These are phyloP conservation scores for Eragrostis nindensis DNA, from an alignment of 176 grass and related monocot species.

Conservation along the genomic window DNA sequence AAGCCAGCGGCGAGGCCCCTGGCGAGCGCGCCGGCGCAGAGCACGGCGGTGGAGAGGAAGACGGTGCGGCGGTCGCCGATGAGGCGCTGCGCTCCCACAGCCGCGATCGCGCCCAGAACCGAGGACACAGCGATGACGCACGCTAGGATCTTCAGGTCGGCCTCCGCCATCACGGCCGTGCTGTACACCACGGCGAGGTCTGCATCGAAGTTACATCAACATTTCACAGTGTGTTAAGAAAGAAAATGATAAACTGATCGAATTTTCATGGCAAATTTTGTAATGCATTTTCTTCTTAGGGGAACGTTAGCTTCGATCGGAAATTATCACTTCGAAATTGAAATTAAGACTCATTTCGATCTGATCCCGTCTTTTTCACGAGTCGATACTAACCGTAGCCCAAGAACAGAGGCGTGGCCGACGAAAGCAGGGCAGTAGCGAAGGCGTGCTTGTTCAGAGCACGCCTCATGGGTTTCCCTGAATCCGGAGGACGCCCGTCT, in stretches of 20 bases:
- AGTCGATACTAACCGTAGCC: slow-evolving; percentile 38
- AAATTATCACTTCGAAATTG: not conserved
- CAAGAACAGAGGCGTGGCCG: slow-evolving; percentile 45
- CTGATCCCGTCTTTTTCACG: not conserved
- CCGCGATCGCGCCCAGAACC: slow-evolving; percentile 12
- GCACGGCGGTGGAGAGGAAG: slow-evolving; percentile 32
- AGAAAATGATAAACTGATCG: not conserved
- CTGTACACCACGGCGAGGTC: slow-evolving; percentile 48
- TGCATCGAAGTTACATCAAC: slow-evolving; percentile 14
- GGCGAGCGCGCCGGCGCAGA: slow-evolving; percentile 35
- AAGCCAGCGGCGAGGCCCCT: slow-evolving; percentile 13
- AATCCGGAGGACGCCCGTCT: not conserved
- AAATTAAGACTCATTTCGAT: not conserved
- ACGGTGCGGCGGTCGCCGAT: slow-evolving; percentile 36
- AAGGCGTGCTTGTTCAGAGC: slow-evolving; percentile 15
- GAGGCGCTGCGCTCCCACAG: slow-evolving; percentile 21
- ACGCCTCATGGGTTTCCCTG: slow-evolving; percentile 28
- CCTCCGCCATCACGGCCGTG: slow-evolving; percentile 30
- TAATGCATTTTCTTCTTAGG: not conserved
- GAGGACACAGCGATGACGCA: slow-evolving; percentile 20
- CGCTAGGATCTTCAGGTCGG: slow-evolving; percentile 44
- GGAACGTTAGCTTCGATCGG: not conserved
- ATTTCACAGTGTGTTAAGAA: not conserved
- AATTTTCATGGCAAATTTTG: not conserved
- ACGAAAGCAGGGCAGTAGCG: slow-evolving; percentile 12